Base-by-base conservation (phyloP, 164 flowering plant genomes). In the Euptelea pleiosperma region DNA sequence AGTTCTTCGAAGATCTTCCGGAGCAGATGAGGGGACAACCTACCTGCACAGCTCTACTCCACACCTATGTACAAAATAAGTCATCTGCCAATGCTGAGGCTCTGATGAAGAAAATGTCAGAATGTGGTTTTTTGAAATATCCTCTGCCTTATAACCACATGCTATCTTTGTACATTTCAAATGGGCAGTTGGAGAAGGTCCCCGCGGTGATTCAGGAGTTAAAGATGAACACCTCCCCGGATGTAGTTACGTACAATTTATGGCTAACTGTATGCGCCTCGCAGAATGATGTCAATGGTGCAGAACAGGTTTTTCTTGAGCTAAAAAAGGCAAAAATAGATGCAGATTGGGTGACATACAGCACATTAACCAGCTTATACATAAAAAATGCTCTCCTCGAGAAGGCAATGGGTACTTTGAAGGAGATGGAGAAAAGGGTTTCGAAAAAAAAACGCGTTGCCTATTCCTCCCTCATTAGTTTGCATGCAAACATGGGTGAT, bases 1-100 rank as follows among this genome's bases (percentile, higher is more conserved):
- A 90, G 72, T 93, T 89, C 57, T 90, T 89, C 57, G 81, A 63
- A 62, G 96, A 90, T 72, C 86, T 90, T 42, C 96, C 98, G 16
- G 86, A 82, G 30, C 29, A 63, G 26, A 78, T 86, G 87, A 83
- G 62, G 67, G 85, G 64, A 35, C 70, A 58, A 4, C 43, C 64
- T 4, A 72, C 91, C 14, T 86, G 78, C 55, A 58, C 77, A 30
- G 78, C 98, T 43, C 89, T 93, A 61, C 94, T 87, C 62, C 97
- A 90, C 72, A 61, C 73, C 22, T 92, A 84, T 69, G 90, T 74
- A 26, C 82, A 75, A 56, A 66, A 77, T 52, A 78, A 86, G 42
- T 69, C 59, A 55, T 45, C 71, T 58, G 72, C 26, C 21, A 76
- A 93, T 73, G 91, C 98, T 7, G 97, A 93, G 77, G 83, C 88